phyloP scores from a whole-genome alignment of 2,329 filamentous ascomycete species.

The Trichophyton simii region DNA sequence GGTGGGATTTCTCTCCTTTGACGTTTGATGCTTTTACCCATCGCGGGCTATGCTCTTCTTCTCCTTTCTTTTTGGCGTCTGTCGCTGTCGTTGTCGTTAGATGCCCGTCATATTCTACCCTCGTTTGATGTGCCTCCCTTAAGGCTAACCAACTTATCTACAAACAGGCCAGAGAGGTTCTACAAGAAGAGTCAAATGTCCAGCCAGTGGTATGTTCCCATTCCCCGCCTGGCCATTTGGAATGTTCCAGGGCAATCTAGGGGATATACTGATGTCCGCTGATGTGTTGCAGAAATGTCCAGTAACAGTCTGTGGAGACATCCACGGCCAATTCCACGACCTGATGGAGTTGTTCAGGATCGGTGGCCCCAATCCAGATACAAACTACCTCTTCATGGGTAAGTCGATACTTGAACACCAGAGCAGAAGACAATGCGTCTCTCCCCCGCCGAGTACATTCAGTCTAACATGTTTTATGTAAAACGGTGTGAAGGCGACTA shows the following conservation, averaged over 20 bases:
- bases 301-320: slow-evolving; percentile 94
- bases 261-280: neutral
- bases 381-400: slow-evolving; percentile 97
- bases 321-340: slow-evolving; percentile 98
- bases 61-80: neutral
- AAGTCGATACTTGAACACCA: slow-evolving; percentile 13
- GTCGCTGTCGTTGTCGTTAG: neutral
- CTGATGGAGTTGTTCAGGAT: slow-evolving; percentile 93
- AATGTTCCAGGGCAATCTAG: neutral
- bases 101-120: neutral
- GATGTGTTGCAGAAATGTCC: slow-evolving; percentile 35
- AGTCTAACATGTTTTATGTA: neutral
- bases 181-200: slow-evolving; percentile 96
- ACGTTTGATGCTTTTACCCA: neutral
- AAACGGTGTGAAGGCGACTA: slow-evolving; percentile 44
- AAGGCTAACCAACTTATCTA: neutral
- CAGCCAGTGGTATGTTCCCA: slow-evolving; percentile 74
- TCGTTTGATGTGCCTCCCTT: neutral
- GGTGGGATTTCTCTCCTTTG: slow-evolving; percentile 42
- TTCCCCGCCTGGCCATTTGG: slow-evolving; percentile 13
- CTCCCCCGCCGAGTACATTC: neutral
- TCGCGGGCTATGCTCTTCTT: slow-evolving; percentile 2
- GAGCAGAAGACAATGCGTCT: neutral
- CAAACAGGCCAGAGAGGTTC: slow-evolving; percentile 73
- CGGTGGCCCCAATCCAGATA: slow-evolving; percentile 84